phyloP scores from a whole-genome alignment of 208 protist genomes.

The Leishmania amazonensis region DNA sequence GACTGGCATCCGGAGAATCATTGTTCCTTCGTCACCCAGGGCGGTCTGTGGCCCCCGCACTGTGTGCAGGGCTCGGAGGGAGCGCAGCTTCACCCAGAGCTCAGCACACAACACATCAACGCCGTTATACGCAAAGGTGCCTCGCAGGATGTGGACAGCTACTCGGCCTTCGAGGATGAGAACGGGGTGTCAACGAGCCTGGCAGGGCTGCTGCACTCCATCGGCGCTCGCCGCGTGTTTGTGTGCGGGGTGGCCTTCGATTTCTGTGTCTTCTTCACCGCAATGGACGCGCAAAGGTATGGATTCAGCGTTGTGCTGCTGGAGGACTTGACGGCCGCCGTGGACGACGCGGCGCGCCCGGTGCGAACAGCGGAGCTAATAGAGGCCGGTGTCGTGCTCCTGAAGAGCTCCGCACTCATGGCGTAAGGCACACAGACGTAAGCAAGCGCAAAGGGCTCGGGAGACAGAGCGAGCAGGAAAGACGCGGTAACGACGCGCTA shows the following conservation, averaged over 20 bases:
- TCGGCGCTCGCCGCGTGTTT: slow-evolving; percentile 61
- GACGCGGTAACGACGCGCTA: not conserved
- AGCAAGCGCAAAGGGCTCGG: not conserved
- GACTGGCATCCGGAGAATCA: slow-evolving; percentile 76
- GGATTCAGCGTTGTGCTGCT: slow-evolving; percentile 62
- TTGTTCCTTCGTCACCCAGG: slow-evolving; percentile 53
- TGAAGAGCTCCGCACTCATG: slow-evolving; percentile 6
- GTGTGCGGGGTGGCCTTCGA: slow-evolving; percentile 70
- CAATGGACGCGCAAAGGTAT: slow-evolving; percentile 40
- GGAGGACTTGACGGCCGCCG: slow-evolving; percentile 45
- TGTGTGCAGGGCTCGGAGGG: slow-evolving; percentile 52
- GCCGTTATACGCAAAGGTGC: slow-evolving; percentile 46
- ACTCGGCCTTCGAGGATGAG: slow-evolving; percentile 69
- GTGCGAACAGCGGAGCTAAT: slow-evolving; percentile 9
- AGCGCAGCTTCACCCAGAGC: slow-evolving; percentile 38
- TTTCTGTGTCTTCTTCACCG: slow-evolving; percentile 72
- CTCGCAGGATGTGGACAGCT: slow-evolving; percentile 41
- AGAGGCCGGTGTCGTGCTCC: slow-evolving; percentile 3
- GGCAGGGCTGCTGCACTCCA: slow-evolving; percentile 33
- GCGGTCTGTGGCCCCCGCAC: slow-evolving; percentile 62
- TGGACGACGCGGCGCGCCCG: slow-evolving; percentile 19
- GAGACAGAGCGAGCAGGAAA: not conserved
- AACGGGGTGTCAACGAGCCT: slow-evolving; percentile 40
- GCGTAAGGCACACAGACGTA: not conserved
- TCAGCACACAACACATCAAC: slow-evolving; percentile 28